These are phyloP conservation scores for Yamagishiella unicocca DNA, from an alignment of 139 green algal species.

Conservation along the genomic window DNA sequence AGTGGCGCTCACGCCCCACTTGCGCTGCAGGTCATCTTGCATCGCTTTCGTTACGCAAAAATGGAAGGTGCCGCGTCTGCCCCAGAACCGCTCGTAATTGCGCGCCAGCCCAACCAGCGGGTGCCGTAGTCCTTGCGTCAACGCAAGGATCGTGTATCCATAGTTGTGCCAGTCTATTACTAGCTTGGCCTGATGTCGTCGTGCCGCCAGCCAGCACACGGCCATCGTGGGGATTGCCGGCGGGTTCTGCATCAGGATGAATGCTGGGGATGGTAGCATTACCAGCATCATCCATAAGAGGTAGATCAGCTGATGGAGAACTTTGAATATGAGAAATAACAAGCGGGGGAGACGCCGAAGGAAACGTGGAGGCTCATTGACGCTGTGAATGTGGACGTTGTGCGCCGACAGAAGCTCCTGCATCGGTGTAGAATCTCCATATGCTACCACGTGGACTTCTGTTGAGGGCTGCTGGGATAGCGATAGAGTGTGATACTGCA, in stretches of 20 bases:
- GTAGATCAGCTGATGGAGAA: constrained; percentile 67
- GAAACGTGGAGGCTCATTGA: constrained; percentile 49
- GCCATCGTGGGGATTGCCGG: constrained; percentile 91
- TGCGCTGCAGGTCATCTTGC: constrained; percentile 74
- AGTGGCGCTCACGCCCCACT: constrained; percentile 79
- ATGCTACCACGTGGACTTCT: constrained; percentile 77
- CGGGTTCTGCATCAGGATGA: constrained; percentile 90
- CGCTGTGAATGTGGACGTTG: constrained; percentile 56
- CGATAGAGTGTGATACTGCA: constrained; percentile 96
- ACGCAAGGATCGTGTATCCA: constrained; percentile 89
- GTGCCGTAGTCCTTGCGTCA: constrained; percentile 72
- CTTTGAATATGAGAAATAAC: constrained; percentile 79
- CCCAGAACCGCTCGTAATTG: constrained; percentile 78
- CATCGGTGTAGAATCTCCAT: constrained; percentile 66
- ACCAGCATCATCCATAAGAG: constrained; percentile 79
- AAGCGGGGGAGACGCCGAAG: constrained; percentile 63
- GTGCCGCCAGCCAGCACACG: constrained; percentile 78
- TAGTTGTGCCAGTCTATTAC: constrained; percentile 99
- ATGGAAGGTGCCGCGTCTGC: constrained; percentile 33
- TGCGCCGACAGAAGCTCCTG: constrained; percentile 48
- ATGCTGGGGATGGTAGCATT: constrained; percentile 59
- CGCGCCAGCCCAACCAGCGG: constrained; percentile 56
- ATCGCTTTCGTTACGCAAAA: constrained; percentile 95
- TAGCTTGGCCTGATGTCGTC: constrained; percentile 71
- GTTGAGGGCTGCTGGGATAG: constrained; percentile 74